A percentile compares a stretch with the other conserved stretches of the same genome.
Conservation (phyloP, 2,329 filamentous ascomycete genomes). For the Neoarthrinium moseri region DNA sequence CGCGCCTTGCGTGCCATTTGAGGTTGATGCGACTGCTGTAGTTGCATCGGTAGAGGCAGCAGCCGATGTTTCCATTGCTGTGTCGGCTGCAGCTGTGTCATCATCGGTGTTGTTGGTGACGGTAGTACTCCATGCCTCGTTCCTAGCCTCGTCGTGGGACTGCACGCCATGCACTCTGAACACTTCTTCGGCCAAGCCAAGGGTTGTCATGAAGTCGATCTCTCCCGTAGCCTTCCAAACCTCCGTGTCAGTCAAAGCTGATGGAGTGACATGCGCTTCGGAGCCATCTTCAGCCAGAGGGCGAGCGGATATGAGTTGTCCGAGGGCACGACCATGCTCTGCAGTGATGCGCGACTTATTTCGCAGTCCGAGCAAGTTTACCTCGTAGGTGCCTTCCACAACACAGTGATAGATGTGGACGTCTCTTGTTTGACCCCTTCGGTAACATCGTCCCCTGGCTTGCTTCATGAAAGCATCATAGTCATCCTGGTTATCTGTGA, state of each 20-base stretch:
- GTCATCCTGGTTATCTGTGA: constrained; percentile 27
- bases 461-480: constrained; percentile 37
- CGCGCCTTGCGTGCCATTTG: no score
- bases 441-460: constrained; percentile 36
- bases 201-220: constrained; percentile 21
- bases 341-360: constrained; percentile 11
- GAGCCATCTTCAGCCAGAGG: not conserved
- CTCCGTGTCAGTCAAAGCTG: constrained; percentile 16
- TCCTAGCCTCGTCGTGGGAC: no score
- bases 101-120: no score
- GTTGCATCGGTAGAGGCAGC: no score
- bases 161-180: no score
- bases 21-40: no score
- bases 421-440: constrained; percentile 35
- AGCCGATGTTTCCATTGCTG: no score
- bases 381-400: constrained; percentile 36
- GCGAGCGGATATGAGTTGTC: constrained; percentile 9
- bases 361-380: constrained; percentile 35
- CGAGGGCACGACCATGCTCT: constrained; percentile 12
- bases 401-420: constrained; percentile 40
- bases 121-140: no score
- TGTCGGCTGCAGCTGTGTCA: no score
- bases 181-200: constrained; percentile 15
- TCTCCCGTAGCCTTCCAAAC: constrained; percentile 26
- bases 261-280: constrained; percentile 15